Percentiles rank a stretch among this genome's conserved stretches.
Evolutionary conservation across 2,329 filamentous ascomycete genomes (phyloP).

Genomic region (Calonectria hawksworthii): DNA sequence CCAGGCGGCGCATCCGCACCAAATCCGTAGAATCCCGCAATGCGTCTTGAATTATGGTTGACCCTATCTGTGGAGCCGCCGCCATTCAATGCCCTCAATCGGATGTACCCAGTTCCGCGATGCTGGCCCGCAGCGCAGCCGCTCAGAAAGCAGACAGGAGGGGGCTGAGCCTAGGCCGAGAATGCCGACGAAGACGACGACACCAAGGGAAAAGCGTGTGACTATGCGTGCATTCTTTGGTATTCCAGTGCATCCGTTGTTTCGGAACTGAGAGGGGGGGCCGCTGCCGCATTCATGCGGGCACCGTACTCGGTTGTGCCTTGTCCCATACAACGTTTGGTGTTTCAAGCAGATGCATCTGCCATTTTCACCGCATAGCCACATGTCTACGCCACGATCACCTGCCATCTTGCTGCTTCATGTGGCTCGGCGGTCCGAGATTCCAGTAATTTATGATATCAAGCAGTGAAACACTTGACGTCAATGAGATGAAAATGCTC

Average conservation of each 20-base stretch:
- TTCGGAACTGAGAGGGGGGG: background rate
- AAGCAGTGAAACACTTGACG: background rate
- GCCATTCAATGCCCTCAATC: background rate
- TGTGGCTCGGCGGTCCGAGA: background rate
- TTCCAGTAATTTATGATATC: background rate
- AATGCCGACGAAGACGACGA: no score
- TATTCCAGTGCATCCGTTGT: background rate
- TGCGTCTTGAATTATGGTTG: background rate
- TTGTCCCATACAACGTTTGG: background rate
- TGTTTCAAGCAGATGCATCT: background rate
- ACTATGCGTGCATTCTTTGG: background rate
- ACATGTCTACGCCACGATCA: constrained; percentile 3
- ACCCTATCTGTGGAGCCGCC: background rate
- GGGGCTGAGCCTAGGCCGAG: background rate
- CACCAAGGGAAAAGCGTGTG: background rate
- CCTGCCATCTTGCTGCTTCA: background rate
- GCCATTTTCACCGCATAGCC: background rate
- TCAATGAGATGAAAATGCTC: background rate
- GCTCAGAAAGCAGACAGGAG: background rate
- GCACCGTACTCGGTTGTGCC: background rate
- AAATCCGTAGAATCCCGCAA: background rate
- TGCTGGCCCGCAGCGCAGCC: background rate
- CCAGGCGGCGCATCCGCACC: background rate
- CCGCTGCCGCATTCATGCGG: background rate
- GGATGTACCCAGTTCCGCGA: background rate